Evolutionary conservation across 1,284 basidiomycete genomes (phyloP).

Genomic region (Serendipita sp.): DNA sequence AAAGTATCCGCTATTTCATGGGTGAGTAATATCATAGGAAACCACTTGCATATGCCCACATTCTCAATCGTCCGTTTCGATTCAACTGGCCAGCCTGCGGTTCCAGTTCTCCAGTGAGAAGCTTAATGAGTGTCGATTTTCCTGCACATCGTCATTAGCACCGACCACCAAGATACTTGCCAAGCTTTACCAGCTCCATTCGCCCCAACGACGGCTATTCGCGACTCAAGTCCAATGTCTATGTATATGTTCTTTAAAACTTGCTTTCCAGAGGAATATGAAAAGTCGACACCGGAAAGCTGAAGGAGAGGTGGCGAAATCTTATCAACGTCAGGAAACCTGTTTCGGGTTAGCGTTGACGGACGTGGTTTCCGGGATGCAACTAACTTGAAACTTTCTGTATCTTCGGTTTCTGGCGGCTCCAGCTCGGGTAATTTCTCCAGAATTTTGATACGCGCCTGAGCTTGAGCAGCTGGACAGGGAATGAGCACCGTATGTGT

Average conservation of each 20-base stretch:
- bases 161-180: too few species aligned
- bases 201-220: conserved; percentile 79
- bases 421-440: conserved; percentile 94
- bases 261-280: conserved; percentile 70
- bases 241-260: conserved; percentile 77
- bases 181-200: conserved; percentile 32
- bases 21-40: background rate
- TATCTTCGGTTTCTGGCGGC: conserved; percentile 81
- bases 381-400: conserved; percentile 69
- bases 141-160: conserved; percentile 48
- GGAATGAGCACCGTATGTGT: conserved; percentile 8
- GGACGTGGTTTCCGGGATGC: conserved; percentile 11
- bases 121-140: conserved; percentile 82
- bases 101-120: conserved; percentile 81
- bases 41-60: conserved; percentile 34
- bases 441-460: conserved; percentile 95
- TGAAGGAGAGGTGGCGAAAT: conserved; percentile 94
- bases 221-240: conserved; percentile 78
- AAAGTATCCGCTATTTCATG: conserved; percentile 61
- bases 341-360: conserved; percentile 3
- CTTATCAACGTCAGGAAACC: conserved; percentile 88
- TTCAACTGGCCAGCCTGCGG: conserved; percentile 73
- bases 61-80: conserved; percentile 79
- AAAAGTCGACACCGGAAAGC: conserved; percentile 83
- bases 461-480: conserved; percentile 69